Evolutionary conservation across 1,284 basidiomycete species (phyloP), one percentile per base, ranked within the genome.

Genomic region (Apiotrichum akiyoshidainum): DNA sequence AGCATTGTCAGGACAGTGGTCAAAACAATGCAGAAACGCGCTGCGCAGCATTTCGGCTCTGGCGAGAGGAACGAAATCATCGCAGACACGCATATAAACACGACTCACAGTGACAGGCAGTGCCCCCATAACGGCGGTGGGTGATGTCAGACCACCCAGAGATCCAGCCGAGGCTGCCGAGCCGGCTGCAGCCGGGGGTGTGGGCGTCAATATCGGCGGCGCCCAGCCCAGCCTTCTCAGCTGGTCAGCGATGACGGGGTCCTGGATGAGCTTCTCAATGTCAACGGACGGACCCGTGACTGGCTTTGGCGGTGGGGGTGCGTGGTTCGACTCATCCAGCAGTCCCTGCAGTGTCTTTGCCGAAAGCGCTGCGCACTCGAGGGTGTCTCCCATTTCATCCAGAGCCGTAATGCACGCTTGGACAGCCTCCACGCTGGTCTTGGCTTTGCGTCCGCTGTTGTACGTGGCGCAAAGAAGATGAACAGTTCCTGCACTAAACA

Each of bases 401-500:
- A 65, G 60, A 0, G 65, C 65, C 12, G 31, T 35, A 51, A 65
- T 62, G 56, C 65, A 65, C 31, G 55, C 42, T 39, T 62, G 54
- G 3, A 65, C 61, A 21, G 35, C 47, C n/a, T 59, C 56, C 14
- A 67, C 58, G n/a, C 47, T 47, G 9, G 59, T 31, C 40, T 58
- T 59, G 47, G 48, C 56, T 37, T 59, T 58, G 14, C 57, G 55
- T 16, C 53, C 57, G 34, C 53, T 49, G 35, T 47, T 56, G 54
- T 58, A 54, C 46, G 65, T 63, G 11, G 68, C 70, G 21, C 55
- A 52, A 21, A 74, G 65, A 14, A 74, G 62, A 46, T 65, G 61
- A 34, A 74, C 65, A 0, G 72, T 70, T 0, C 69, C 72, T 1
- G 69, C 67, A 7, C 62, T 63, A 54, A 72, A 74, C 17, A 63